These are phyloP conservation scores for Otatea glauca DNA, from an alignment of 176 grass and related monocot genomes.

Conservation along the genomic window DNA sequence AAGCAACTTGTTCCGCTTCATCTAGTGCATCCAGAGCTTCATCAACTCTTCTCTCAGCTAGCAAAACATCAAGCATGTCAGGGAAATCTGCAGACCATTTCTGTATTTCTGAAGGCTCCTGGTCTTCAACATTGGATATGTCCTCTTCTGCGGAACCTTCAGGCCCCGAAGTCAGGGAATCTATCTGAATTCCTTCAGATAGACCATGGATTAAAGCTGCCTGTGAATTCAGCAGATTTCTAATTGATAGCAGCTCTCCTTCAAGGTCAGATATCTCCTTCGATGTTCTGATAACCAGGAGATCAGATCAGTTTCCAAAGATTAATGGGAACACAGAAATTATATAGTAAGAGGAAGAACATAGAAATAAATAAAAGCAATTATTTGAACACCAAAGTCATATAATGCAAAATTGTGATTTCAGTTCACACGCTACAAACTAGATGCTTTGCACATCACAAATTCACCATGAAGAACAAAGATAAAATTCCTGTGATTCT, in stretches of 20 bases:
- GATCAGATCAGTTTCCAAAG: slow-evolving; percentile 29
- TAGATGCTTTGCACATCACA: slow-evolving; percentile 19
- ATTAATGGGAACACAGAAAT: neutral
- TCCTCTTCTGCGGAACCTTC: slow-evolving; percentile 62
- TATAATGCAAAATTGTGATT: neutral
- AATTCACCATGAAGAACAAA: neutral
- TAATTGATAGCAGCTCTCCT: slow-evolving; percentile 89
- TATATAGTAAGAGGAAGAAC: neutral
- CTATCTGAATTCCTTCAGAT: slow-evolving; percentile 82
- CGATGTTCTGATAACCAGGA: slow-evolving; percentile 70
- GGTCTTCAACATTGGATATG: slow-evolving; percentile 66
- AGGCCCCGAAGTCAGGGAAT: slow-evolving; percentile 60
- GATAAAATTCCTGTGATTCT: neutral
- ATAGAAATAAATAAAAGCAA: slow-evolving; percentile 8
- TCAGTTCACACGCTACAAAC: slow-evolving; percentile 6
- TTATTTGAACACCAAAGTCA: slow-evolving; percentile 22
- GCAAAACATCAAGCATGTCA: slow-evolving; percentile 85
- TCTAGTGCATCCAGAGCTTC: slow-evolving; percentile 91
- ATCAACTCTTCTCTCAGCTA: slow-evolving; percentile 90
- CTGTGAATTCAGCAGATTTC: slow-evolving; percentile 82
- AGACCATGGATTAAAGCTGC: slow-evolving; percentile 83
- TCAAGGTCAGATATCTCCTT: slow-evolving; percentile 98
- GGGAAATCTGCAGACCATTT: slow-evolving; percentile 92
- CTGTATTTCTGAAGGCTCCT: slow-evolving; percentile 81
- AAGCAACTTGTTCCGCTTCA: slow-evolving; percentile 68